Evolutionary conservation across 495 filamentous ascomycete genomes (phyloP).

Genomic region (Entonaema liquescens): DNA sequence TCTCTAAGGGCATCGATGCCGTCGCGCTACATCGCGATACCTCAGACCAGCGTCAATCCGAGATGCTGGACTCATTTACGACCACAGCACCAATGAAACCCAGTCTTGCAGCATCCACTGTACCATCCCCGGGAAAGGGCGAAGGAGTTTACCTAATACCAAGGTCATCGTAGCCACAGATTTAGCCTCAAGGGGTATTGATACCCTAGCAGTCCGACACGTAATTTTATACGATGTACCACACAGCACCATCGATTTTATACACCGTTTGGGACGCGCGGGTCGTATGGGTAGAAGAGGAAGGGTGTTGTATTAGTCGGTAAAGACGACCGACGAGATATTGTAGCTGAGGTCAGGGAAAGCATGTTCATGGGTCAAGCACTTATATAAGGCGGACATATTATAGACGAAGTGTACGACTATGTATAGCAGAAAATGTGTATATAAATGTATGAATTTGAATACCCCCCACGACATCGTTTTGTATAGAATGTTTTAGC

Average conservation of each 20-base stretch:
- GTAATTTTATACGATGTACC: constrained; percentile 96
- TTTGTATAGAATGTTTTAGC: background rate
- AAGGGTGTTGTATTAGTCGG: constrained; percentile 90
- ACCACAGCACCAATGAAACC: constrained; percentile 55
- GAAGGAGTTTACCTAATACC: constrained; percentile 66
- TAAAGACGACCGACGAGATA: constrained; percentile 85
- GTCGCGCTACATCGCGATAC: constrained; percentile 84
- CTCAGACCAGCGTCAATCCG: constrained; percentile 71
- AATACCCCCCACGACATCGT: background rate
- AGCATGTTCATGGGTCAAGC: constrained; percentile 93
- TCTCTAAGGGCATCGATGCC: constrained; percentile 86
- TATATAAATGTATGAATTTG: background rate
- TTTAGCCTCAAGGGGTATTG: constrained; percentile 89
- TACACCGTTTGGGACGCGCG: constrained; percentile 89
- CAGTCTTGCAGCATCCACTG: constrained; percentile 11
- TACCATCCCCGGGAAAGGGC: constrained; percentile 34
- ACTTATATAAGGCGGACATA: constrained; percentile 65
- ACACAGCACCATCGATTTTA: constrained; percentile 95
- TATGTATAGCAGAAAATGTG: background rate
- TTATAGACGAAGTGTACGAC: background rate
- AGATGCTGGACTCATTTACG: constrained; percentile 84
- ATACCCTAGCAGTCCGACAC: constrained; percentile 89
- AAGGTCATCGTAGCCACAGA: constrained; percentile 96
- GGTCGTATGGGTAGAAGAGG: constrained; percentile 93
- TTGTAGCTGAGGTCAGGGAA: constrained; percentile 91